Evolutionary conservation across 805 yeast species (phyloP), one percentile per base, ranked within the genome.

Genomic region (Ogataea pilisensis): DNA sequence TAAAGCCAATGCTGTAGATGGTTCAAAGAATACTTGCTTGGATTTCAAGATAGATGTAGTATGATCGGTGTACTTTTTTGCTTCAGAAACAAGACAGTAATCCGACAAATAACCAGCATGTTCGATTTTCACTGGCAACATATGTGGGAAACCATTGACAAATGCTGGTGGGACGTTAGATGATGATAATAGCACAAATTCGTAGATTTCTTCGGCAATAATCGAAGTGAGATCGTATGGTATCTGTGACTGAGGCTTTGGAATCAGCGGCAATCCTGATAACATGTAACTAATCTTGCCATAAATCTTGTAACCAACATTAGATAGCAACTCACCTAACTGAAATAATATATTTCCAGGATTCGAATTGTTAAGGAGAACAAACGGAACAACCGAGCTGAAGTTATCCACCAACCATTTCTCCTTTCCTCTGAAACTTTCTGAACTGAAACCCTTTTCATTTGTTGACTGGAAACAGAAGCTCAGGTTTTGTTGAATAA

Each of bases 41-140:
- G 69, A 46, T 43, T 71, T 73, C 38, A 75, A 46, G 2, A 57
- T 42, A 3, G 67, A 45, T n/a, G 59, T 50, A 8, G 82, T 66
- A 16, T 57, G 49, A 47, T 85, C 95, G 36, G 76, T 59, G 46
- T 82, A 82, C 50, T 69, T 80, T 34, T 82, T 80, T 2, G 95
- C 80, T 16, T 76, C 82, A 1, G 70, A 45, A 13, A 69, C 55
- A 27, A 65, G 57, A 2, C 91, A 93, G 45, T 71, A 64, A 49
- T 89, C 97, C 3, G 85, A 81, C 45, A 89, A 66, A 19, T 72
- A 64, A 35, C 73, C 72, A 0, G 93, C 93, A 53, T 85, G 93
- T 21, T 68, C 69, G 31, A 86, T 62, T 55, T 84, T 85, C 48
- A 75, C 68, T 0, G 78, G 69, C 13, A 84, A 54, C 50, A 85